Percentiles rank a stretch among this genome's conserved stretches.
Conservation (phyloP, 495 filamentous ascomycete genomes). For the Penicillium manginii region DNA sequence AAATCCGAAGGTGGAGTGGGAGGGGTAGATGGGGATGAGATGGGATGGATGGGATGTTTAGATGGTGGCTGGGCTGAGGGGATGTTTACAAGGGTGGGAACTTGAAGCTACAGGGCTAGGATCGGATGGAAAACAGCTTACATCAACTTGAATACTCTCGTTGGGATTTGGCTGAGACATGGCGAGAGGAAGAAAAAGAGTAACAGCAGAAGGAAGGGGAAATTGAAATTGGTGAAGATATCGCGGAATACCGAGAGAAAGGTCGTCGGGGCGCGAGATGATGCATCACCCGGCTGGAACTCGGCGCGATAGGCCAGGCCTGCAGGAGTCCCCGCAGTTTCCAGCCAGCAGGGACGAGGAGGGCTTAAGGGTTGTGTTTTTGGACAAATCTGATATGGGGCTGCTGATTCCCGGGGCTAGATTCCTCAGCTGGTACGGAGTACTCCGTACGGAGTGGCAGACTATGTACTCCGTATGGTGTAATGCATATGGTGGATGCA, state of each 20-base stretch:
- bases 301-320: neutral
- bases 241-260: slow-evolving; percentile 9
- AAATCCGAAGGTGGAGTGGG: too few species aligned
- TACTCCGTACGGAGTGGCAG: too few species aligned
- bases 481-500: too few species aligned
- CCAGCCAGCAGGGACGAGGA: neutral
- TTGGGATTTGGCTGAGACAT: slow-evolving; percentile 42
- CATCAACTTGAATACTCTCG: slow-evolving; percentile 45
- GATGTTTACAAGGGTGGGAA: slow-evolving; percentile 1
- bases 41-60: neutral
- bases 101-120: neutral
- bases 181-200: neutral
- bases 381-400: too few species aligned
- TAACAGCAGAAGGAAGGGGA: neutral
- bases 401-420: too few species aligned
- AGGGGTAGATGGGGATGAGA: neutral
- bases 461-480: too few species aligned
- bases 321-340: neutral
- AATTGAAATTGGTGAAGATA: slow-evolving; percentile 21
- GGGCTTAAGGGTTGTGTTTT: too few species aligned
- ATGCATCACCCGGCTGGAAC: slow-evolving; percentile 5
- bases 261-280: slow-evolving; percentile 2
- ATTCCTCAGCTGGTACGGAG: too few species aligned
- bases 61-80: neutral
- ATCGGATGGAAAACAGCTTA: slow-evolving; percentile 19